A percentile compares a stretch with the other conserved stretches of the same genome.
These are phyloP conservation scores for Penicillium expansum DNA, from an alignment of 2,329 filamentous ascomycete species.

Conservation along the genomic window DNA sequence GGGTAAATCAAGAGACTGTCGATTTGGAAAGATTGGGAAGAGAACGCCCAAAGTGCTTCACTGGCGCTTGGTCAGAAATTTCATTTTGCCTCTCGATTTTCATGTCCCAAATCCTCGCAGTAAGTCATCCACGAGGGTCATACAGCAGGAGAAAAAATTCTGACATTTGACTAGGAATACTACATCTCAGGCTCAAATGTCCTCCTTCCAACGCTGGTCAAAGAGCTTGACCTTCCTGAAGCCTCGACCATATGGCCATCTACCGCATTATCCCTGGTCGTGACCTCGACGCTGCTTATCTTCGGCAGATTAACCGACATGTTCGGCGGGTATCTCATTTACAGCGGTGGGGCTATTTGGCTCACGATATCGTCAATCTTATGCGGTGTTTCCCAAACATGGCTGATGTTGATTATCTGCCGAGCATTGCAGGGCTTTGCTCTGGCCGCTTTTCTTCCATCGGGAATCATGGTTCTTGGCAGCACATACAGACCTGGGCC, in stretches of 20 bases:
- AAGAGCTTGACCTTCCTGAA: slow-evolving; percentile 63
- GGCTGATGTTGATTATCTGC: slow-evolving; percentile 69
- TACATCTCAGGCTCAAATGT: slow-evolving; percentile 72
- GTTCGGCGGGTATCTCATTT: slow-evolving; percentile 62
- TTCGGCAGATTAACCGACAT: slow-evolving; percentile 60
- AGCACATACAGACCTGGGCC: slow-evolving; percentile 65
- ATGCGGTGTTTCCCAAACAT: slow-evolving; percentile 65
- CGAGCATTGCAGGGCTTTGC: slow-evolving; percentile 73
- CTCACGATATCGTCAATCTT: slow-evolving; percentile 67
- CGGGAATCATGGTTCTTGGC: slow-evolving; percentile 65
- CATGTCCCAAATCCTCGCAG: slow-evolving; percentile 61
- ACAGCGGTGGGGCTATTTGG: slow-evolving; percentile 62
- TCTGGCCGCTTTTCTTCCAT: slow-evolving; percentile 68
- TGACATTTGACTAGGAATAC: slow-evolving; percentile 56
- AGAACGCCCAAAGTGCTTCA: slow-evolving; percentile 58
- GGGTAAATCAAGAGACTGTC: slow-evolving; percentile 7
- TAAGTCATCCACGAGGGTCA: slow-evolving; percentile 31
- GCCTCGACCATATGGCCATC: slow-evolving; percentile 58
- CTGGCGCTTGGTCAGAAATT: slow-evolving; percentile 54
- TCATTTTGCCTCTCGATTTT: slow-evolving; percentile 62
- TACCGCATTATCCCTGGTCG: slow-evolving; percentile 51
- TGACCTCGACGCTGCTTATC: slow-evolving; percentile 49
- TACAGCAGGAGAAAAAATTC: background rate
- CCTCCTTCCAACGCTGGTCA: slow-evolving; percentile 63
- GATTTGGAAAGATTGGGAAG: slow-evolving; percentile 61